phyloP scores from a whole-genome alignment of 108 stramenopile genomes.

The Hondaea fermentalgiana region DNA sequence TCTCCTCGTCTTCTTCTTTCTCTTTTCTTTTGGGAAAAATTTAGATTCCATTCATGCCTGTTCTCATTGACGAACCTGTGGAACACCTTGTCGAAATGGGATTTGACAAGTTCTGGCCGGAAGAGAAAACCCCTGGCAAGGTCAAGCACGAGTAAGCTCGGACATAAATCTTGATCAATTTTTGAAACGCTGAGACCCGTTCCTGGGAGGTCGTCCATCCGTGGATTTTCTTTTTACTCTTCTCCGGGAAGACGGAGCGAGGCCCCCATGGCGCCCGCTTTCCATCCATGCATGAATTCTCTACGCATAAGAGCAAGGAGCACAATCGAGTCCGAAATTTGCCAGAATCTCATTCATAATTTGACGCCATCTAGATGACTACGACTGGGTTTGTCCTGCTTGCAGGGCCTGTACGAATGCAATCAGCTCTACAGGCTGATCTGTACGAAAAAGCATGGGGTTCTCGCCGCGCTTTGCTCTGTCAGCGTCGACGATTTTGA shows the following conservation, averaged over 20 bases:
- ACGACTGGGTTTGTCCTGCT: neutral
- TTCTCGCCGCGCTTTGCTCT: neutral
- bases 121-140: neutral
- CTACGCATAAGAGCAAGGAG: no score
- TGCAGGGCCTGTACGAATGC: neutral
- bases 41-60: neutral
- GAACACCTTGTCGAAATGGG: neutral
- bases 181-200: no score
- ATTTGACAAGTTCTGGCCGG: neutral
- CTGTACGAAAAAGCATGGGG: neutral
- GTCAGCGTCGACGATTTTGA: neutral
- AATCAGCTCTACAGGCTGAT: neutral
- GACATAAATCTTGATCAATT: neutral
- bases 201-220: no score
- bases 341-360: neutral
- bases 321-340: neutral
- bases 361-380: neutral
- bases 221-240: no score
- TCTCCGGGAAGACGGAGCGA: no score
- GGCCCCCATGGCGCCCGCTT: no score
- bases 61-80: conserved; percentile 10
- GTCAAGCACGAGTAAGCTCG: neutral
- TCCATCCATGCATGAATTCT: no score
- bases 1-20: neutral
- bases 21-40: neutral